Evolutionary conservation across 306 rosid species (phyloP).

Genomic region (Pterocarpus macrocarpus): DNA sequence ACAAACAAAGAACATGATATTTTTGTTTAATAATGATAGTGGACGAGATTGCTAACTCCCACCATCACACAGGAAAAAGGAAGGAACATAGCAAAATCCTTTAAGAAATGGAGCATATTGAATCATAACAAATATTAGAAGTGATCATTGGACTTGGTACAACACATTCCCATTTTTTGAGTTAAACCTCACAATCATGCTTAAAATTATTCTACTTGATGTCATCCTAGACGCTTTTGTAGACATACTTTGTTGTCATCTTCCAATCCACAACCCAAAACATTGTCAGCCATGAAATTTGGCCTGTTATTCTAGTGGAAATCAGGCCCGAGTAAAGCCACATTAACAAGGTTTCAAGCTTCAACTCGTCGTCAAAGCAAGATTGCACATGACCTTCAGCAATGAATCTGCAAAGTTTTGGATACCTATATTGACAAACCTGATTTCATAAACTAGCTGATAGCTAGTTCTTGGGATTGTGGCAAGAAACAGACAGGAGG

Average conservation of each 20-base stretch:
- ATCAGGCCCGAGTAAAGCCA: constrained; percentile 19
- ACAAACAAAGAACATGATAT: too few species aligned
- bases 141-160: neutral
- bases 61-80: too few species aligned
- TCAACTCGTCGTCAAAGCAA: constrained; percentile 44
- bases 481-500: constrained; percentile 9
- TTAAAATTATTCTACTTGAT: neutral
- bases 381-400: neutral
- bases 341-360: neutral
- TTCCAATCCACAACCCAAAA: neutral
- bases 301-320: constrained; percentile 29
- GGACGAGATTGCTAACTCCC: too few species aligned
- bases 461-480: constrained; percentile 34
- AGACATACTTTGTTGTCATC: constrained; percentile 16
- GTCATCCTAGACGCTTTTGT: neutral
- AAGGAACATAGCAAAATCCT: too few species aligned
- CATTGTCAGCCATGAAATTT: neutral
- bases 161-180: neutral
- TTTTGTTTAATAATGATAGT: too few species aligned
- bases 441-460: constrained; percentile 2
- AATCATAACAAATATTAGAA: neutral
- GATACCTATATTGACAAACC: constrained; percentile 39
- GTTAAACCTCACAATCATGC: neutral
- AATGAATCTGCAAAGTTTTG: neutral
- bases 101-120: neutral